Evolutionary conservation across 495 filamentous ascomycete genomes (phyloP), one percentile per base, ranked within the genome.

Genomic region (Neurospora discreta): DNA sequence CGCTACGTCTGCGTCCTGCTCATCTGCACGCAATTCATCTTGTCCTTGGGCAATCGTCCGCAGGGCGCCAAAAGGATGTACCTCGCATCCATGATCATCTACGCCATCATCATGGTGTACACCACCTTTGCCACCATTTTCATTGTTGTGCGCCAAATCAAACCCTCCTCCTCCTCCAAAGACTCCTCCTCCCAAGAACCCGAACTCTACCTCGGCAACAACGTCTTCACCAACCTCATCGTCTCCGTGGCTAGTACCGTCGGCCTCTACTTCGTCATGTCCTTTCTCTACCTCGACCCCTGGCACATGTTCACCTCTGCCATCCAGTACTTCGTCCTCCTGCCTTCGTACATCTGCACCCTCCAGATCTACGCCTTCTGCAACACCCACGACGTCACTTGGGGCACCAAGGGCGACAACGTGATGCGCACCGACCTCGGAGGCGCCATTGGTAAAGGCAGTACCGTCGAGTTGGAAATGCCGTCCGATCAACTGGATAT

Each of bases 341-440:
- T 99, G 33, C 95, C 95, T 0, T 88, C 84, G 67, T 99, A 98
- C 83, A 96, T 99, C 82, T 98, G 95, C 85, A 98, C 93, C 0
- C 84, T 99, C 38, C 96, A 98, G 81, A 93, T 98, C 44, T 99
- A 99, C 84, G 95, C 95, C 42, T 98, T 99, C 81, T 99, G 95
- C 86, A 99, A 99, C 86, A 97, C 95, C 44, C 95, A 99, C 86
- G 95, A 99, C 82, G 93, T 99, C 15, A 97, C 94, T 5, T 99
- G 95, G 95, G 95, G 95, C 65, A 99, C 96, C 33, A 99, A 99
- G 80, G 96, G 96, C 71, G 96, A 99, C 84, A 99, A 99, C 81
- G 89, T 94, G 23, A 89, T 95, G 75, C 89, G 91, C 78, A 96
- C 90, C 52, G 96, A 99, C 79, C 89, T 99, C 3, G 96, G 96